A percentile compares a stretch with the other conserved stretches of the same genome.
phyloP scores from a whole-genome alignment of 176 grass and related monocot species.

The Aechmea fasciata region DNA sequence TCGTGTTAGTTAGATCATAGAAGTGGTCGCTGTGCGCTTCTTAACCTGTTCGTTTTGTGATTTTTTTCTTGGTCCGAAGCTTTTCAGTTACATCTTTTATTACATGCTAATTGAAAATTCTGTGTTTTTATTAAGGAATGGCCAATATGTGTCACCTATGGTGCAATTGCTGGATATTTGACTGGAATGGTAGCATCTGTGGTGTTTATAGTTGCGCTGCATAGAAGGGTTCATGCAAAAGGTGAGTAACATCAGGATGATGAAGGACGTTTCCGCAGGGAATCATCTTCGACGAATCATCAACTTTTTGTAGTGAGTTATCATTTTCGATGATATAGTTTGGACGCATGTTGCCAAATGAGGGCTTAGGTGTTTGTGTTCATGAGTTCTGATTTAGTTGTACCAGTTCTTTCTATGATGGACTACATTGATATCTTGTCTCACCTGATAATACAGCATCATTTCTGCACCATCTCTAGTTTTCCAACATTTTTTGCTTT shows the following conservation, averaged over 20 bases:
- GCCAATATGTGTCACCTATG: constrained; percentile 79
- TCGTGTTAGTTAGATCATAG: too few relatives aligned
- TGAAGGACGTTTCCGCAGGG: neutral
- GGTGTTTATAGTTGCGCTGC: constrained; percentile 29
- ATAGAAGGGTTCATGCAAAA: constrained; percentile 40
- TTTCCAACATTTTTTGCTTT: too few relatives aligned
- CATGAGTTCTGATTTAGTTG: too few relatives aligned
- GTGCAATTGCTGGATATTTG: constrained; percentile 54
- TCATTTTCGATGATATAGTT: too few relatives aligned
- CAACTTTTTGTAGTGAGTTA: too few relatives aligned
- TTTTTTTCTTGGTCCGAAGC: neutral
- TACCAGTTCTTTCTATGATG: too few relatives aligned
- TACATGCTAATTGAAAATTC: neutral
- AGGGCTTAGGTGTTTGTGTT: too few relatives aligned
- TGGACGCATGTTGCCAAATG: too few relatives aligned
- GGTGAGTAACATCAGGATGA: constrained; percentile 35
- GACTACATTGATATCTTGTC: too few relatives aligned
- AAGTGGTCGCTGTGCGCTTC: neutral
- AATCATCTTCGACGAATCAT: neutral
- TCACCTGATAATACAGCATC: too few relatives aligned
- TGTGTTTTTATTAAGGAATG: constrained; percentile 52
- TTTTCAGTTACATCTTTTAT: neutral
- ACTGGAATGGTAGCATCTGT: constrained; percentile 41
- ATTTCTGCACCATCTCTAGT: too few relatives aligned
- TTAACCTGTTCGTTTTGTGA: neutral